Base-by-base conservation (phyloP, 257 asterid species). In the Catharanthus roseus region DNA sequence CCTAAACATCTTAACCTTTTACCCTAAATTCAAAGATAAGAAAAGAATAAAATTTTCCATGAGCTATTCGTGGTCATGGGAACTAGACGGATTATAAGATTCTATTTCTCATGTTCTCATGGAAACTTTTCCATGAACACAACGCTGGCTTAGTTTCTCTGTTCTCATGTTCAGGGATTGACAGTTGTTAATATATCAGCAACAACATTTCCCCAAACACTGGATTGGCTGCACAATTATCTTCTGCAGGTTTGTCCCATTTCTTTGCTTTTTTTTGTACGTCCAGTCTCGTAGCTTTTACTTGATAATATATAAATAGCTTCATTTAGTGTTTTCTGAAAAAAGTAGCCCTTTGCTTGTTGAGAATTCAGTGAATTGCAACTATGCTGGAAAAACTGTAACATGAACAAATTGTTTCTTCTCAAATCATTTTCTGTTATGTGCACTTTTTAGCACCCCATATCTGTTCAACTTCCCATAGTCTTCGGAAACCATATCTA, bases 171-270 rank as follows among this genome's bases (percentile, higher is more conserved):
- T 71, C 88, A 93, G 98, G 97, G 97, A 47, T 74, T 86, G 77
- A 80, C 92, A 1, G 96, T 89, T 64, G 97, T 90, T 73, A 86
- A 86, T 79, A 75, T 91, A 84, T 93, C 98, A 73, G 97, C 98
- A 33, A 91, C 98, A 64, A 86, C 96, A 55, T 93, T 93, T 80
- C 98, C 97, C 4, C 98, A 93, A 85, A 89, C 97, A 64, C 83
- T 93, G 73, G 98, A 89, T 85, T 89, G 97, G 97, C 82, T 93
- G 79, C 98, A 93, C 82, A 93, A 88, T 81, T 83, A 90, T 81
- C 98, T 93, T 79, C 93, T 93, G 76, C 95, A 93, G 97, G 98
- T 93, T 76, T 45, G n/a, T 76, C 60, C 34, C 34, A 73, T 74
- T 39, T 24, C 45, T 61, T 61, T 61, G 28, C 28, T 34, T 61